Evolutionary conservation across 2,329 filamentous ascomycete genomes (phyloP), one percentile per base, ranked within the genome.

Genomic region (Microthyrium microscopicum): DNA sequence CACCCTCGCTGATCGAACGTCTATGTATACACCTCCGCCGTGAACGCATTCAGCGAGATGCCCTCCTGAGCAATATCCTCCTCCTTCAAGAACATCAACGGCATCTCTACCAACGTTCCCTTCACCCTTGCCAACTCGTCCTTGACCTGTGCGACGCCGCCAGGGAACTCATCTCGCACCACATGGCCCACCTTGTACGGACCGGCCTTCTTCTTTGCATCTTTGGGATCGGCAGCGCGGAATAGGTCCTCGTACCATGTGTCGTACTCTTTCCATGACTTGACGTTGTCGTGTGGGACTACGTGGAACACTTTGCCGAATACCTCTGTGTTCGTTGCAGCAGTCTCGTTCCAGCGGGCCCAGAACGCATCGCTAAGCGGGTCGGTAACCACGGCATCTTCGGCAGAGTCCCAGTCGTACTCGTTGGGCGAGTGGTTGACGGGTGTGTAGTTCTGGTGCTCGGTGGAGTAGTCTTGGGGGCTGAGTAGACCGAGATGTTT

Each of bases 41-140:
- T 63, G 37, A 62, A 51, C 16, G 56, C 53, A 44, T 64, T 64
- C 41, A 64, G 41, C 16, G 68, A 65, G 46, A 92, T 46, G 0
- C 84, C 83, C 44, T 83, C 71, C 63, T 84, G 76, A 4, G 85
- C 87, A 52, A 94, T 75, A 52, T 94, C 84, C 46, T 82, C 70
- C 21, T 84, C 78, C 46, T 77, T 76, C 52, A 93, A 60, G 60
- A 94, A 94, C 42, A 82, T 63, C 44, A 94, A 61, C 19, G 84
- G 83, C 85, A 94, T 94, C 62, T 93, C 81, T 5, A 94, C 60
- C 31, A 64, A 41, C 13, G 52, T 62, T n/a, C 60, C 60, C 28
- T 76, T 73, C 5, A 85, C 80, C 19, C 45, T 52, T 24, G 41
- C 76, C 69, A 92, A 81, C 47, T 87, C 73, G 33, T 80, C 76